Evolutionary conservation across 257 asterid genomes (phyloP).

Genomic region (Paulownia fortunei): DNA sequence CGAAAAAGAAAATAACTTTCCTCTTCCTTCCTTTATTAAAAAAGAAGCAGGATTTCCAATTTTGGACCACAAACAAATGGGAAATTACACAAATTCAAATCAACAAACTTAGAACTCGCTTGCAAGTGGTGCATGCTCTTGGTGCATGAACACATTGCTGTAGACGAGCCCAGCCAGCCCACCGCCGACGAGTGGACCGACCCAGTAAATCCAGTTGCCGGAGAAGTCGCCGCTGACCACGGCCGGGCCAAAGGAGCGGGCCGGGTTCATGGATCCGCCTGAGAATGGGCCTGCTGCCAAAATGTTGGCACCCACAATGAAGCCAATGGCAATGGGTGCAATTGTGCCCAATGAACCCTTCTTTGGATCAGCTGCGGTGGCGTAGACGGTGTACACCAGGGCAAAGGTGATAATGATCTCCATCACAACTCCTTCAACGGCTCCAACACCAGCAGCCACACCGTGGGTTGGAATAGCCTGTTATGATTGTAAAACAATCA

Average conservation of each 20-base stretch:
- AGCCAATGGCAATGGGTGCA: slow-evolving; percentile 65
- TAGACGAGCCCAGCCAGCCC: slow-evolving; percentile 57
- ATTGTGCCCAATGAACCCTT: slow-evolving; percentile 59
- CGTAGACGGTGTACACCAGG: slow-evolving; percentile 62
- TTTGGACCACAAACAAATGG: slow-evolving; percentile 1
- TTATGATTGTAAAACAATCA: not conserved
- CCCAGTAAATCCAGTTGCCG: slow-evolving; percentile 56
- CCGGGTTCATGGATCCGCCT: slow-evolving; percentile 71
- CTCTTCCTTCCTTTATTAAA: slow-evolving; percentile 33
- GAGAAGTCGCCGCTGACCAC: slow-evolving; percentile 47
- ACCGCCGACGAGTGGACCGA: slow-evolving; percentile 61
- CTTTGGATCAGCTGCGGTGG: slow-evolving; percentile 71
- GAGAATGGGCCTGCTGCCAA: slow-evolving; percentile 66
- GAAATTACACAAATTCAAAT: slow-evolving; percentile 17
- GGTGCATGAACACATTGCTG: slow-evolving; percentile 37
- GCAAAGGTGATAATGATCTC: slow-evolving; percentile 63
- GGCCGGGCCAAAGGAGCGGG: slow-evolving; percentile 60
- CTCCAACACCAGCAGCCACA: slow-evolving; percentile 52
- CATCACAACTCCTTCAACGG: slow-evolving; percentile 53
- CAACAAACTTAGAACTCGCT: slow-evolving; percentile 29
- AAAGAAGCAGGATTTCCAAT: slow-evolving; percentile 4
- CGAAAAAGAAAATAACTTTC: slow-evolving; percentile 4
- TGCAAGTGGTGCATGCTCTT: slow-evolving; percentile 44
- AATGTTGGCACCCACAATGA: slow-evolving; percentile 66
- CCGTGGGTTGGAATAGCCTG: slow-evolving; percentile 57